Conservation (phyloP, 495 filamentous ascomycete species). For the Aspergillus steynii region DNA sequence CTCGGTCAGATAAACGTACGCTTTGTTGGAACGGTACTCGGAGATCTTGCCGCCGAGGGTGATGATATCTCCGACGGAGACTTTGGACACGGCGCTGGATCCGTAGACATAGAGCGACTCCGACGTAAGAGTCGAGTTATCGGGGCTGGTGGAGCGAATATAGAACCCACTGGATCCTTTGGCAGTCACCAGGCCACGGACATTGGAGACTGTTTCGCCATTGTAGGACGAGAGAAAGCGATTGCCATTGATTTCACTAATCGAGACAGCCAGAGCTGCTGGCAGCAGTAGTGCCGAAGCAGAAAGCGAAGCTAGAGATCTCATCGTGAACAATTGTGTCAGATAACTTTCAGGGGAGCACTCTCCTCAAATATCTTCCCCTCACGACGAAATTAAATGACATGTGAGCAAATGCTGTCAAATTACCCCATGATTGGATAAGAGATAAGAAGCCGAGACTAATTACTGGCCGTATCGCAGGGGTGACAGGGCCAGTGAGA, state of each 20-base stretch:
- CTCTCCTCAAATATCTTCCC: not conserved
- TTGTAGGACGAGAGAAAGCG: slow-evolving; percentile 57
- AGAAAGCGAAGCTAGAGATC: slow-evolving; percentile 9
- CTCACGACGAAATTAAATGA: not conserved
- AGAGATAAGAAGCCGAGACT: not conserved
- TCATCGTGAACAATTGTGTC: not conserved
- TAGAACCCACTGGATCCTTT: slow-evolving; percentile 58
- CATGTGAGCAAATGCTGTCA: not conserved
- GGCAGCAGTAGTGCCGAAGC: slow-evolving; percentile 8
- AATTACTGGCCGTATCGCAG: not conserved
- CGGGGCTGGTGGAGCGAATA: slow-evolving; percentile 53
- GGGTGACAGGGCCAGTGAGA: not conserved
- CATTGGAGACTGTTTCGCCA: slow-evolving; percentile 48
- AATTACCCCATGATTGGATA: not conserved
- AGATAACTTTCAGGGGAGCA: not conserved
- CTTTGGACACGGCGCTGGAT: slow-evolving; percentile 32
- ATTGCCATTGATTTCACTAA: slow-evolving; percentile 62
- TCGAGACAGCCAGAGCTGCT: slow-evolving; percentile 45
- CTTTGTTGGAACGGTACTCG: slow-evolving; percentile 52
- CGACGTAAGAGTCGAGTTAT: slow-evolving; percentile 47
- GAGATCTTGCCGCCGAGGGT: slow-evolving; percentile 53
- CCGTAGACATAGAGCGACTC: slow-evolving; percentile 60
- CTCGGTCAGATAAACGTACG: slow-evolving; percentile 59
- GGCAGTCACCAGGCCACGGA: slow-evolving; percentile 61
- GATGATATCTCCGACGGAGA: slow-evolving; percentile 57